These are phyloP conservation scores for Phyllosticta paracitricarpa DNA, from an alignment of 2,329 filamentous ascomycete species.

Conservation along the genomic window DNA sequence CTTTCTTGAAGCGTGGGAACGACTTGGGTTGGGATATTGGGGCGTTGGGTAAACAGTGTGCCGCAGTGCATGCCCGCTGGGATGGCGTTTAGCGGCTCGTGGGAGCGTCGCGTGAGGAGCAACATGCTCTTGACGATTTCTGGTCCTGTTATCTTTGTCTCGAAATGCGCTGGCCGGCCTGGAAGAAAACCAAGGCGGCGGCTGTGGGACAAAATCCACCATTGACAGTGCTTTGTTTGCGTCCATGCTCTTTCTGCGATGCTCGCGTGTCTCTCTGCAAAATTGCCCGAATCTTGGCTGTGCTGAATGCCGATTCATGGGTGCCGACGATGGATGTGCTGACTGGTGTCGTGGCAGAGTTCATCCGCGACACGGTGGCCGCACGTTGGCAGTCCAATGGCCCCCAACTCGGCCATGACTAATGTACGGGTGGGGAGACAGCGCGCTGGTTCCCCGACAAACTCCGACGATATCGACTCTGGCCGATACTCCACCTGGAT, in stretches of 20 bases:
- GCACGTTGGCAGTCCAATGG: not conserved
- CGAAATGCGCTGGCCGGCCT: not conserved
- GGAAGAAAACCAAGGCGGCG: not conserved
- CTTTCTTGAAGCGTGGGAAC: not conserved
- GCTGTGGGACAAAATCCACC: not conserved
- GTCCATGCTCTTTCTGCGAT: not conserved
- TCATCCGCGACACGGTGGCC: not conserved
- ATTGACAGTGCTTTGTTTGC: not conserved
- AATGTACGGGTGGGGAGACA: not conserved
- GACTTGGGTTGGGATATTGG: not conserved
- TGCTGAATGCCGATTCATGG: not conserved
- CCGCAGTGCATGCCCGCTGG: not conserved
- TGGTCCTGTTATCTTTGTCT: not conserved
- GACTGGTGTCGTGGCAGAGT: not conserved
- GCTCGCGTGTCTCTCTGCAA: not conserved
- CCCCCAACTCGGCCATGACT: not conserved
- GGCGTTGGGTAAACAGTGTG: not conserved
- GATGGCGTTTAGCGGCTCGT: not conserved
- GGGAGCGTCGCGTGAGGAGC: not conserved
- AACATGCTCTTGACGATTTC: not conserved
- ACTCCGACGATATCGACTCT: not conserved
- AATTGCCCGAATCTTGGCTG: too few relatives aligned
- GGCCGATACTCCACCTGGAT: not conserved
- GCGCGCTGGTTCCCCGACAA: not conserved
- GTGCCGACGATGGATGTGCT: not conserved